Conservation (phyloP, 495 filamentous ascomycete genomes). For the Podospora fimiseda region DNA sequence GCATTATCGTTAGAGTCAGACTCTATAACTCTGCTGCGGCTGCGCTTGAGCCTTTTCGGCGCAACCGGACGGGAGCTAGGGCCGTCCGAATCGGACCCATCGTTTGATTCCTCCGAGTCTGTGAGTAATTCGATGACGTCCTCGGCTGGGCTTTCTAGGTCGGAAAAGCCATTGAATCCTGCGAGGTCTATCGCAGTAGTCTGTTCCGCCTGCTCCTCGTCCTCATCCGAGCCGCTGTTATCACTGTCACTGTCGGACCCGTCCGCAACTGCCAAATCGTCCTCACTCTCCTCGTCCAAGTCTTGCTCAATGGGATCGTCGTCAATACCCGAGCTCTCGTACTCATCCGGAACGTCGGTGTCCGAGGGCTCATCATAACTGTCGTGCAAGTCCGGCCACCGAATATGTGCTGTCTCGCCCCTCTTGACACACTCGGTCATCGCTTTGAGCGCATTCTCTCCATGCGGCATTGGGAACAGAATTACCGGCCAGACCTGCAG, state of each 20-base stretch:
- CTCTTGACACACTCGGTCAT: slow-evolving; percentile 8
- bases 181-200: background rate
- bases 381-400: background rate
- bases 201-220: background rate
- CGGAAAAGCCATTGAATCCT: background rate
- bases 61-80: background rate
- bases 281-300: slow-evolving; percentile 14
- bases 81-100: background rate
- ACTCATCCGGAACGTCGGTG: slow-evolving; percentile 13
- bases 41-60: background rate
- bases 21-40: background rate
- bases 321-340: slow-evolving; percentile 30
- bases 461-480: slow-evolving; percentile 11
- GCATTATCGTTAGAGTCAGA: background rate
- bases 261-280: slow-evolving; percentile 15
- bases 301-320: slow-evolving; percentile 1
- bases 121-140: background rate
- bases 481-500: slow-evolving; percentile 25
- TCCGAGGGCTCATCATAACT: slow-evolving; percentile 1
- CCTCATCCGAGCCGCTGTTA: background rate
- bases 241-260: slow-evolving; percentile 5
- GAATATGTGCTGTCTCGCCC: background rate
- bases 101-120: background rate
- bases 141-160: no score
- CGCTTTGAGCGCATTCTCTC: slow-evolving; percentile 6